These are phyloP conservation scores for Parmelia sp. DNA, from an alignment of 495 filamentous ascomycete genomes.

Conservation along the genomic window DNA sequence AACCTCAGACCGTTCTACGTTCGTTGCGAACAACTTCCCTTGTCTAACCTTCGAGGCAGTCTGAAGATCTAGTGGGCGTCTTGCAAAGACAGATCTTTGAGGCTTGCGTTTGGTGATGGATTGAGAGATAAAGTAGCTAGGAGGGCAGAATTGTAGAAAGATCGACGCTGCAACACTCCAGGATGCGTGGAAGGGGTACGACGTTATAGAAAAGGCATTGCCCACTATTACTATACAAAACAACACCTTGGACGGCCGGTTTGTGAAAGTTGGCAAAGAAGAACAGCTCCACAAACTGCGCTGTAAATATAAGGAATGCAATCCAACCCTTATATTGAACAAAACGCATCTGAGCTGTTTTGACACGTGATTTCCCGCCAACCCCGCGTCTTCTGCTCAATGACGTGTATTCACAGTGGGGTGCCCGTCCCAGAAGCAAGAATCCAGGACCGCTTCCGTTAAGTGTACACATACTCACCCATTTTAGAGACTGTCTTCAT, in stretches of 20 bases:
- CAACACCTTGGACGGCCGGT: not conserved
- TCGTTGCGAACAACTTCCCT: not conserved
- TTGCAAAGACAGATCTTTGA: not conserved
- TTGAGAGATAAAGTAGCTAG: not conserved
- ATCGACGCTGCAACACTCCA: not conserved
- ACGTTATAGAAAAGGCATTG: not conserved
- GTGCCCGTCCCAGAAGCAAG: not conserved
- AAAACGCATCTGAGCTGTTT: not conserved
- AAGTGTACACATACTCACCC: too few species aligned
- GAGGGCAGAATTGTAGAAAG: not conserved
- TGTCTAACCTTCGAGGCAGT: not conserved
- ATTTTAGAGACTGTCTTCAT: not conserved
- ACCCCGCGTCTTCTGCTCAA: not conserved
- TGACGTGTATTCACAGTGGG: slow-evolving; percentile 8
- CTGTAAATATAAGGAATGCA: not conserved
- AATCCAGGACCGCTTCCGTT: too few species aligned
- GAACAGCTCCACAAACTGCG: not conserved
- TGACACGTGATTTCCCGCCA: not conserved
- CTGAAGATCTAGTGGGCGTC: not conserved
- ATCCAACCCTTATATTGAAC: too few species aligned
- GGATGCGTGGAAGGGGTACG: not conserved
- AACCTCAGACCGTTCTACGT: not conserved
- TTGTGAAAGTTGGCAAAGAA: not conserved
- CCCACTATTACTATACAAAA: not conserved
- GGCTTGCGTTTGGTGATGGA: not conserved